Conservation (phyloP, 1,284 basidiomycete genomes). For the Phellopilus nigrolimitatus region DNA sequence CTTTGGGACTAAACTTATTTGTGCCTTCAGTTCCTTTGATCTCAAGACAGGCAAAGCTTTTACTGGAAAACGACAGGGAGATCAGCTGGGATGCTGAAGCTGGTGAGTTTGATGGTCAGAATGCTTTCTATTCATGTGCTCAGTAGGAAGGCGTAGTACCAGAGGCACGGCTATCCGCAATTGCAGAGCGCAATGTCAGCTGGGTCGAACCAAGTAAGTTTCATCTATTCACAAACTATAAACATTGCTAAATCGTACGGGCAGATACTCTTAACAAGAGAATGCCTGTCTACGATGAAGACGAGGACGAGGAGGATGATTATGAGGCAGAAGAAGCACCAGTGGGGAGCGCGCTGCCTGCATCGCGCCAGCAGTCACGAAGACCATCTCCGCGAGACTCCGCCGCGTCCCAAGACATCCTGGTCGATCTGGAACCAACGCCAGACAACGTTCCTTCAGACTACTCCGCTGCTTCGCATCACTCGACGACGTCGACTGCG, state of each 20-base stretch:
- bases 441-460: slow-evolving; percentile 42
- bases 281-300: slow-evolving; percentile 54
- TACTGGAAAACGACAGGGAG: slow-evolving; percentile 42
- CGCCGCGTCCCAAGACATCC: slow-evolving; percentile 46
- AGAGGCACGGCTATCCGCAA: slow-evolving; percentile 32
- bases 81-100: slow-evolving; percentile 72
- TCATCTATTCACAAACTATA: not conserved
- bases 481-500: slow-evolving; percentile 45
- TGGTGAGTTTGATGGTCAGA: slow-evolving; percentile 38
- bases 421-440: slow-evolving; percentile 57
- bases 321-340: slow-evolving; percentile 27
- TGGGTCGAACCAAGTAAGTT: slow-evolving; percentile 17
- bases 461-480: slow-evolving; percentile 32
- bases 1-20: slow-evolving; percentile 6
- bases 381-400: slow-evolving; percentile 46
- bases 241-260: not conserved
- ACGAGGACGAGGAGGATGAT: slow-evolving; percentile 31
- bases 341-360: slow-evolving; percentile 23
- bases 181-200: slow-evolving; percentile 11
- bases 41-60: not conserved
- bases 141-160: slow-evolving; percentile 33
- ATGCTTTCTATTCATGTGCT: slow-evolving; percentile 14
- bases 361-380: slow-evolving; percentile 37
- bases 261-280: slow-evolving; percentile 26
- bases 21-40: slow-evolving; percentile 4